A percentile compares a stretch with the other conserved stretches of the same genome.
Evolutionary conservation across 2,329 filamentous ascomycete species (phyloP).

Genomic region (Fusarium udum): DNA sequence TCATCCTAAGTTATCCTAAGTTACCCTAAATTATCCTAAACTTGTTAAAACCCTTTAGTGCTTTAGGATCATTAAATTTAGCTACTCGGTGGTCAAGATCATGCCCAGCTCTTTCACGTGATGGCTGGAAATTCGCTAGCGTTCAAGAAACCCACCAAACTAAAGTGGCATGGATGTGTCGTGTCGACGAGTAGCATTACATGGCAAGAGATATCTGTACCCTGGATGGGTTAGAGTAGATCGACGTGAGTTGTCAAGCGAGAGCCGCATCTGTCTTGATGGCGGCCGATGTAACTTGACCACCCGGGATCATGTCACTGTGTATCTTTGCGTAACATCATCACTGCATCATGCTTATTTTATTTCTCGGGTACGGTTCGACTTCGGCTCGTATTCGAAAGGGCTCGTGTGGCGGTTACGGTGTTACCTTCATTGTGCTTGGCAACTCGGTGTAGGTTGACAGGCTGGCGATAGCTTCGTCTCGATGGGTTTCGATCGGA

Average conservation of each 20-base stretch:
- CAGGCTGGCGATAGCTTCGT: not conserved
- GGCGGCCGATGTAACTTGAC: not conserved
- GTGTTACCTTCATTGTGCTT: not conserved
- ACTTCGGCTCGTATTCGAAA: not conserved
- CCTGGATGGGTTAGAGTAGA: not conserved
- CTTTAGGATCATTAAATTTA: not conserved
- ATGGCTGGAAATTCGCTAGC: not conserved
- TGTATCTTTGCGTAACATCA: not conserved
- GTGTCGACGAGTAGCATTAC: not conserved
- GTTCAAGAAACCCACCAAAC: not conserved
- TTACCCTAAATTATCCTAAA: not conserved
- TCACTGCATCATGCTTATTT: not conserved
- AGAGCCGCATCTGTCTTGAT: not conserved
- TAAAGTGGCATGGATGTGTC: not conserved
- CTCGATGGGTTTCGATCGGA: not conserved
- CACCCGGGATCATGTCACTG: not conserved
- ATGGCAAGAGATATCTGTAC: not conserved
- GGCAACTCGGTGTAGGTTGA: not conserved
- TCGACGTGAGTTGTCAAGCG: not conserved
- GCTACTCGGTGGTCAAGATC: not conserved
- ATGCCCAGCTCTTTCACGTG: not conserved
- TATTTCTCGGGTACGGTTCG: not conserved
- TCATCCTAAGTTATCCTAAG: too few species aligned
- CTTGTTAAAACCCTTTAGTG: not conserved
- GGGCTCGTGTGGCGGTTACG: not conserved